Base-by-base conservation (phyloP, 2,329 filamentous ascomycete species). In the Xylaria sp. region DNA sequence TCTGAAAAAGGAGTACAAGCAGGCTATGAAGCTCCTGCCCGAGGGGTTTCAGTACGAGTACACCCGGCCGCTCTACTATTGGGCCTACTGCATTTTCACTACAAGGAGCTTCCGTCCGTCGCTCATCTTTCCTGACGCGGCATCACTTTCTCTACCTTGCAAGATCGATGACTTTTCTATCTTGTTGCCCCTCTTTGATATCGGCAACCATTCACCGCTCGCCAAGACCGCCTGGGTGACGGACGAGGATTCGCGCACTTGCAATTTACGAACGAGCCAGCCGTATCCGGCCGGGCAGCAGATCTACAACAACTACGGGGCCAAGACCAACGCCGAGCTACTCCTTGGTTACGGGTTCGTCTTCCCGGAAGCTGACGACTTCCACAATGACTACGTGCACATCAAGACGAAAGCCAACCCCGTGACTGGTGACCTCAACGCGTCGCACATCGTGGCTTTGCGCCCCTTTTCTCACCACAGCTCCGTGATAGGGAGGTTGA, bases 241-340 rank as follows among this genome's bases (percentile, higher is more conserved):
- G 2, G 77, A 84, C 25, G 78, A 83, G 12, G 74, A 79, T 8
- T 68, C 72, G 3, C 71, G 72, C 15, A 55, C 71, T 23, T 88
- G 85, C 67, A 78, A 76, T 9, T 80, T 90, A 10, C 74, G 77
- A 18, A 81, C 83, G 9, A 76, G 75, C 20, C 80, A 81, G 63
- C 68, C 72, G 1, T 85, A 89, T 72, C 57, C 70, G 4, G 79
- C 86, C 0, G 88, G 89, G 0, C 78, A 87, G 34, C 86, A 89
- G 71, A 78, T 89, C 1, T 78, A 75, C 67, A 78, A 78, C 60
- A 93, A 92, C 77, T 94, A 94, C 75, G 91, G 91, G 34, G 78
- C 82, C 74, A 92, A 93, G 78, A 92, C 90, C 7, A 94, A 93
- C 73, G 90, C 90, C 66, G 90, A 93, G 79, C 80, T 91, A 28